phyloP scores from a whole-genome alignment of 768 basidiomycete genomes.

The Macrolepiota albuminosa region DNA sequence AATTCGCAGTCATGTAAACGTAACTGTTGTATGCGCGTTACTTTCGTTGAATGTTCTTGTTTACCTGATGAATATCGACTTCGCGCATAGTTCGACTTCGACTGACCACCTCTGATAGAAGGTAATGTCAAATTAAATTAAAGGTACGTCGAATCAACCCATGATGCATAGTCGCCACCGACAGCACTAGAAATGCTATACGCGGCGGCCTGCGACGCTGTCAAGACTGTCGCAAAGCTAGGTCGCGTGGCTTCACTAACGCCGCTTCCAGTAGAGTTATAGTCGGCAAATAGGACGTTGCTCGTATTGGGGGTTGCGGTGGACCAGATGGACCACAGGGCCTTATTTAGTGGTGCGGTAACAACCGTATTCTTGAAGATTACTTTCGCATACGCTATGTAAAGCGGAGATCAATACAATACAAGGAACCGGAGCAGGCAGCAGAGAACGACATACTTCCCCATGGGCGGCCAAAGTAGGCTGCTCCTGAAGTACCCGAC shows the following conservation, averaged over 20 bases:
- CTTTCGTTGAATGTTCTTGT: background rate
- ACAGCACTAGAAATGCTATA: conserved; percentile 42
- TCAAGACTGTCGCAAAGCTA: conserved; percentile 34
- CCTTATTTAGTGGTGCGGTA: conserved; percentile 31
- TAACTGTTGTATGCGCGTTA: background rate
- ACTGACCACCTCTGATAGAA: background rate
- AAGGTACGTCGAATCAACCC: conserved; percentile 39
- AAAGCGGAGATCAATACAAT: background rate
- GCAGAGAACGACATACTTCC: conserved; percentile 23
- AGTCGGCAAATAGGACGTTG: conserved; percentile 6
- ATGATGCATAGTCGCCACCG: conserved; percentile 37
- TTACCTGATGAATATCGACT: background rate
- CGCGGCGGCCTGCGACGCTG: conserved; percentile 28
- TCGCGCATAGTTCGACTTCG: background rate
- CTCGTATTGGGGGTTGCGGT: conserved; percentile 7
- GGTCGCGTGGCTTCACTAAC: conserved; percentile 20
- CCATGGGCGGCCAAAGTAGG: conserved; percentile 45
- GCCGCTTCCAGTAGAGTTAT: conserved; percentile 3
- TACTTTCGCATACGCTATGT: conserved; percentile 39
- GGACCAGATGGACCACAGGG: conserved; percentile 16
- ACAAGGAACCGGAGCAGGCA: background rate
- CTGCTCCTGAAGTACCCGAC: conserved; percentile 5
- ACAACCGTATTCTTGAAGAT: conserved; percentile 44
- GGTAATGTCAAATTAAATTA: background rate
- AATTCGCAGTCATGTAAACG: conserved; percentile 6